Percentiles rank a stretch among this genome's conserved stretches.
Evolutionary conservation across 345 rosid species (phyloP).

Genomic region (Eutrema japonicum): DNA sequence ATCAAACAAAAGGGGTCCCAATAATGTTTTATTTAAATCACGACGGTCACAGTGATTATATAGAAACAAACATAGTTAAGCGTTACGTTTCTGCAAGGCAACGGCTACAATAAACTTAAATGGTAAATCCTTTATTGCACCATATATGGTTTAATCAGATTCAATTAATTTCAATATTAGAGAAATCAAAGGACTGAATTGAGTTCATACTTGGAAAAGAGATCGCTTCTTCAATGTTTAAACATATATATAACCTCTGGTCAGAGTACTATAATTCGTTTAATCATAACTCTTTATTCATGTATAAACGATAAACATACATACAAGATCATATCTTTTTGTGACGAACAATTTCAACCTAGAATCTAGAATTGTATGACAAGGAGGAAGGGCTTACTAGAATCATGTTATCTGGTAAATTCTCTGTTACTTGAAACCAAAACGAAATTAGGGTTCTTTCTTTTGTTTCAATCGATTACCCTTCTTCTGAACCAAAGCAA

Average conservation of each 20-base stretch:
- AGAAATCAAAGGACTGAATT: background rate
- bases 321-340: constrained; percentile 18
- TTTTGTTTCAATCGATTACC: constrained; percentile 37
- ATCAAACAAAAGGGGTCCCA: constrained; percentile 32
- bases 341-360: constrained; percentile 18
- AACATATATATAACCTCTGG: background rate
- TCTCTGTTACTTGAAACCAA: constrained; percentile 11
- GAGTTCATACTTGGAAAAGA: background rate
- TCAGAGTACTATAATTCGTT: constrained; percentile 1
- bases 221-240: background rate
- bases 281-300: background rate
- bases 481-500: constrained; percentile 43
- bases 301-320: constrained; percentile 19
- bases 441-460: constrained; percentile 18
- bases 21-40: background rate
- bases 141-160: too few relatives aligned
- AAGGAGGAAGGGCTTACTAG: background rate
- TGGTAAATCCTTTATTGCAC: background rate
- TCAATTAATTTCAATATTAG: too few relatives aligned
- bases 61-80: constrained; percentile 8
- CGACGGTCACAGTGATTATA: constrained; percentile 4
- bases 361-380: constrained; percentile 16
- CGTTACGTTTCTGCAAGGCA: constrained; percentile 1
- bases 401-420: background rate
- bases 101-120: background rate